A percentile compares a stretch with the other conserved stretches of the same genome.
Evolutionary conservation across 495 filamentous ascomycete species (phyloP).

Genomic region (Podospora sp.): DNA sequence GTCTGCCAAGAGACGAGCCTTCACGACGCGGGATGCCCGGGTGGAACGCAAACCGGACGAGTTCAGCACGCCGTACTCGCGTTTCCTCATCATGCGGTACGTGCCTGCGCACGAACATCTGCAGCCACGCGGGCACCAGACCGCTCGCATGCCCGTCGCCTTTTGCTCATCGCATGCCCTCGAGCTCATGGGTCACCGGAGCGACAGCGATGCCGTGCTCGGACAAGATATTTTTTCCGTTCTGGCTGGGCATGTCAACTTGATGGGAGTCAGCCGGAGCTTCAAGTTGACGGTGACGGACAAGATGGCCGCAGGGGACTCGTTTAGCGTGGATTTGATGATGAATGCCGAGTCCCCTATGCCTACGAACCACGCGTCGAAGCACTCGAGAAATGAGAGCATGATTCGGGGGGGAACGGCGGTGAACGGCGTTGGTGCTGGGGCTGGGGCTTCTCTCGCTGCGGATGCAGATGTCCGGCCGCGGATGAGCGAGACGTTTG

Average conservation of each 20-base stretch:
- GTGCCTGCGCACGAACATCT: conserved; percentile 6
- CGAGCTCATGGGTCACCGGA: conserved; percentile 46
- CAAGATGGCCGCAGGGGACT: conserved; percentile 42
- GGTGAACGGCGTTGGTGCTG: conserved; percentile 22
- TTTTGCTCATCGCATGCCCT: conserved; percentile 39
- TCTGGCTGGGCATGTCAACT: conserved; percentile 42
- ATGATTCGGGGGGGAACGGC: neutral
- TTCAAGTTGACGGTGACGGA: conserved; percentile 44
- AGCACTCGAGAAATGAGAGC: conserved; percentile 23
- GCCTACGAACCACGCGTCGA: neutral
- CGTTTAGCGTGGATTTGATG: conserved; percentile 45
- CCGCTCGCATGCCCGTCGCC: conserved; percentile 23
- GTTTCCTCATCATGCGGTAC: conserved; percentile 41
- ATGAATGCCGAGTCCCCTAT: conserved; percentile 6
- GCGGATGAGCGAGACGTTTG: conserved; percentile 33
- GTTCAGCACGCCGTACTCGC: conserved; percentile 50
- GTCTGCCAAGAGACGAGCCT: neutral
- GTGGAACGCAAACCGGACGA: conserved; percentile 8
- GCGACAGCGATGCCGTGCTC: conserved; percentile 38
- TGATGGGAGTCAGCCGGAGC: conserved; percentile 36
- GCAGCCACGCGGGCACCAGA: neutral
- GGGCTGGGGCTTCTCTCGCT: conserved; percentile 26
- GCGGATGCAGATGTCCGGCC: conserved; percentile 11
- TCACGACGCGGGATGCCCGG: neutral
- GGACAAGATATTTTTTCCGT: conserved; percentile 55